These are phyloP conservation scores for Vitis hybrid DNA, from an alignment of 177 flowering plant species.

Conservation along the genomic window DNA sequence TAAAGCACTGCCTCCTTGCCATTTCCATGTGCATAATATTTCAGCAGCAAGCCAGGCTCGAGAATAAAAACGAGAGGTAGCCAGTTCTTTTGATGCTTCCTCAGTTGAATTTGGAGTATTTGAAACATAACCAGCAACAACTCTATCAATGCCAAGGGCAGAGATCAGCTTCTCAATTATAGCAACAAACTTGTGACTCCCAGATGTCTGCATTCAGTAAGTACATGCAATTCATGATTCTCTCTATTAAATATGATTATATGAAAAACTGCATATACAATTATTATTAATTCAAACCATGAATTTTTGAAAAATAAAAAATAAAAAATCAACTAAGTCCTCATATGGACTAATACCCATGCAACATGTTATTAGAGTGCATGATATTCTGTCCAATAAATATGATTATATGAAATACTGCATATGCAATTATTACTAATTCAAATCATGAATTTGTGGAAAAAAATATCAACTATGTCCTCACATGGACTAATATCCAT, in stretches of 20 bases:
- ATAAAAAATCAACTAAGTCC: too few species aligned
- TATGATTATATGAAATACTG: too few species aligned
- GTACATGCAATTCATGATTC: conserved; percentile 6
- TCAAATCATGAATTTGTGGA: too few species aligned
- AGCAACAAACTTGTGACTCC: conserved; percentile 46
- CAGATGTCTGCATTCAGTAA: conserved; percentile 46
- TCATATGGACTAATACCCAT: too few species aligned
- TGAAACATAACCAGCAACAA: conserved; percentile 43
- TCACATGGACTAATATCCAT: too few species aligned
- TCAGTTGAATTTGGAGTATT: conserved; percentile 11
- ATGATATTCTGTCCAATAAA: too few species aligned
- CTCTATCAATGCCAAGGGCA: conserved; percentile 55
- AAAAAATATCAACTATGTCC: too few species aligned
- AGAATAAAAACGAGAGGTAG: conserved; percentile 20
- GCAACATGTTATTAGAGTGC: too few species aligned
- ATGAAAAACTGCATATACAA: too few species aligned
- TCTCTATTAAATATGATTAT: background rate
- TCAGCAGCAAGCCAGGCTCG: conserved; percentile 94
- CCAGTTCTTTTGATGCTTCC: conserved; percentile 27
- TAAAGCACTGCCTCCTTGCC: conserved; percentile 76
- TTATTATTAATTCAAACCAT: too few species aligned
- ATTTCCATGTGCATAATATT: conserved; percentile 90
- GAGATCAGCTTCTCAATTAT: conserved; percentile 61
- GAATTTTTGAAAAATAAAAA: too few species aligned
- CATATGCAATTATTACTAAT: too few species aligned